Conservation (phyloP, 164 flowering plant genomes). For the Macadamia integrifolia region DNA sequence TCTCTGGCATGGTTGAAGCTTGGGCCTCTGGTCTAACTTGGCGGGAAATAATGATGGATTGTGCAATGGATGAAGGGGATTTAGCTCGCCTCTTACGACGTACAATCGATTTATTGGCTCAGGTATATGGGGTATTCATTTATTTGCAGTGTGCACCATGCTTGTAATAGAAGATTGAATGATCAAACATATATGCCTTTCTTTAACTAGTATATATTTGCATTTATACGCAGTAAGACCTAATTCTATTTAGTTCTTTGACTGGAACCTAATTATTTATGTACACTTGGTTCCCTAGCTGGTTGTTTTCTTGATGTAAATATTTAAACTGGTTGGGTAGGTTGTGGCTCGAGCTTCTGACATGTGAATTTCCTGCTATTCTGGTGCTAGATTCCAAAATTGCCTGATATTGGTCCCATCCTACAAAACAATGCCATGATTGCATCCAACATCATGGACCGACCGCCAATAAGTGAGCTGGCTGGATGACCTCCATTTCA, state of each 20-base stretch:
- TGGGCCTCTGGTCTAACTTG: constrained; percentile 97
- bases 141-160: not conserved
- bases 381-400: constrained; percentile 64
- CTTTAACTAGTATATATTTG: no score
- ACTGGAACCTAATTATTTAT: no score
- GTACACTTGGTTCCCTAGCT: no score
- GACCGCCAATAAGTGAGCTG: constrained; percentile 90
- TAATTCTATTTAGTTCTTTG: no score
- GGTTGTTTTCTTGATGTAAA: no score
- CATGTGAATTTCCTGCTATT: not conserved
- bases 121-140: constrained; percentile 28
- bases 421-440: constrained; percentile 59
- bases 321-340: no score
- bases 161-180: no score
- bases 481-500: constrained; percentile 42
- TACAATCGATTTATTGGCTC: constrained; percentile 79
- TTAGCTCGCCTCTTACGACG: constrained; percentile 82
- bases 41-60: constrained; percentile 96
- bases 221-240: no score
- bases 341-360: not conserved
- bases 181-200: not conserved
- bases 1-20: constrained; percentile 94
- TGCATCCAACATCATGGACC: constrained; percentile 82
- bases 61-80: constrained; percentile 99
- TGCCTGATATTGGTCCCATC: constrained; percentile 76